Conservation (phyloP, 768 basidiomycete genomes). For the Cubamyces sp. region DNA sequence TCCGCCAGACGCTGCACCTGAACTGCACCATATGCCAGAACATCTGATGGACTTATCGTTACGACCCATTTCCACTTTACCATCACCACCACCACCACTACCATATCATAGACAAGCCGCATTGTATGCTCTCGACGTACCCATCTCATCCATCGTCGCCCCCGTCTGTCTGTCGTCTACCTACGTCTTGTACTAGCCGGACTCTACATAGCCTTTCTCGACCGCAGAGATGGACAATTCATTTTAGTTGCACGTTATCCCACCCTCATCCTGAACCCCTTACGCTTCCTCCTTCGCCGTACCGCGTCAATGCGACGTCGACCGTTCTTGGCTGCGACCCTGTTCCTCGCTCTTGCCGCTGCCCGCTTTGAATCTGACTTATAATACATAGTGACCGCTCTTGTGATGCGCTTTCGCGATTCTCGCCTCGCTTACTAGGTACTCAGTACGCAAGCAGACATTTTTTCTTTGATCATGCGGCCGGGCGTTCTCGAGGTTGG, state of each 20-base stretch:
- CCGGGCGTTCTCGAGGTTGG: too few relatives aligned
- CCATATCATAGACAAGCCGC: constrained; percentile 24
- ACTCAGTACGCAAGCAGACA: too few relatives aligned
- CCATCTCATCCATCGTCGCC: constrained; percentile 1
- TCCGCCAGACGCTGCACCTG: constrained; percentile 33
- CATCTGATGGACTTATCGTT: constrained; percentile 33
- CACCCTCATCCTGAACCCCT: background rate
- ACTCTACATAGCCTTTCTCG: constrained; percentile 25
- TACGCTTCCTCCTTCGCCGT: background rate
- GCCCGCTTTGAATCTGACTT: background rate
- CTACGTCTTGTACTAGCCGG: constrained; percentile 26
- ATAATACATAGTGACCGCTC: background rate
- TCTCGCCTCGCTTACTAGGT: background rate
- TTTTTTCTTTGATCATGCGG: too few relatives aligned
- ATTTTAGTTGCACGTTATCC: constrained; percentile 1
- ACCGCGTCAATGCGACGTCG: background rate
- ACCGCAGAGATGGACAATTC: constrained; percentile 29
- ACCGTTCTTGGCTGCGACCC: background rate
- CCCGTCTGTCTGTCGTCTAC: background rate
- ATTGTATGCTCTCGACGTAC: constrained; percentile 25
- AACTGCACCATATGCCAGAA: constrained; percentile 35
- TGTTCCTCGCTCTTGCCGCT: too few relatives aligned
- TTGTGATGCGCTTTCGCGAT: background rate
- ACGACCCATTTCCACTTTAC: constrained; percentile 12
- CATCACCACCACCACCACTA: background rate